Evolutionary conservation across 176 grass and related monocot species (phyloP), one percentile per base, ranked within the genome.

Genomic region (Triticum timopheevii): DNA sequence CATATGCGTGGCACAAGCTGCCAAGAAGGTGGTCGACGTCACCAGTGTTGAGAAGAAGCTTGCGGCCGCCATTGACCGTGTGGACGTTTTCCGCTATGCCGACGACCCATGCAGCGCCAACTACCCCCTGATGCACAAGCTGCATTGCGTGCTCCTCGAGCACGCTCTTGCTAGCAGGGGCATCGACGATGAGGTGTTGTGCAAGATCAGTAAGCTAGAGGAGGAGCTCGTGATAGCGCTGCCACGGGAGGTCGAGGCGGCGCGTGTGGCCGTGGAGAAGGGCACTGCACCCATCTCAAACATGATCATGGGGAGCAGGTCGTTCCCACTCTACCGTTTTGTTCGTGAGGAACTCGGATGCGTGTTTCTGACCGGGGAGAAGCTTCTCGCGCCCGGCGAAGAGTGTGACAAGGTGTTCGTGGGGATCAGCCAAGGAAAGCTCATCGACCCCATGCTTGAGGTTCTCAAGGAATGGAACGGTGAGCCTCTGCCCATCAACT

Each of bases 361-460:
- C 31, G 31, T 69, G 31, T 69, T 69, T 16, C 33, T 69, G 16
- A 36, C 66, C 3, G 33, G 66, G 16, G 66, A 69, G 66, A 69
- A 69, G 66, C 66, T 69, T 16, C 66, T 69, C 15, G 66, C 1
- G 2, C 66, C 66, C 3, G 66, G 33, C 17, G 66, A 69, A 22
- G 66, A 69, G 66, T 69, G 66, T 20, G 66, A 95, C 50, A 93
- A 95, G 87, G 94, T 95, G 50, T 95, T 93, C 58, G n/a, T 91
- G 45, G 91, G 84, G 8, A 87, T 95, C 27, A 89, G 77, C 82
- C 47, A 95, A 61, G 89, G 84, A 54, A 93, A 93, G 81, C 54
- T 90, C 65, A 77, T 88, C 56, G 94, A 86, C 83, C 94, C 94
- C 2, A 87, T 96, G 86, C 91, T 96, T 67, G 89, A 96, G 13